Base-by-base conservation (phyloP, 306 rosid species). In the Pyrus betulifolia region DNA sequence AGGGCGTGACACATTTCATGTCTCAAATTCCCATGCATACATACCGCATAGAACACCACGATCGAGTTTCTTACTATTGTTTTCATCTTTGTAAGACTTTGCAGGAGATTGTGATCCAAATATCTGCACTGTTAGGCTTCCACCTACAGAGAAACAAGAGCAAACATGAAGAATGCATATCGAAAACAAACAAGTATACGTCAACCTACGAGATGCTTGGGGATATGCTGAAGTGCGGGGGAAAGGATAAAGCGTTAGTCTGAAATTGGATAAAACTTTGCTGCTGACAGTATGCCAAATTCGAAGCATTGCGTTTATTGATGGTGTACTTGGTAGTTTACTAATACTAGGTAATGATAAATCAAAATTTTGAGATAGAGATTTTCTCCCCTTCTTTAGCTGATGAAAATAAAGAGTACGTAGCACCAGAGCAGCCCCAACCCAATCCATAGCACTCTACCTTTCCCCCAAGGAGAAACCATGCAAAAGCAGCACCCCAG, bases 391-490 rank as follows among this genome's bases (percentile, higher is more conserved):
- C 38, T 54, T 51, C 42, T 51, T 52, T 11, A 30, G 75, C 33
- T 72, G 22, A 72, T n/a, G 33, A 67, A 30, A 17, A 30, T 44
- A 30, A 23, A 78, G 35, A 21, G 38, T 19, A 87, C 94, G 90
- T 76, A 89, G 86, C 61, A 91, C 90, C 52, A 91, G 87, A 46
- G 90, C 88, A 81, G 95, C 97, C 72, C 97, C 97, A 79, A 88
- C 73, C 93, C 97, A 91, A 60, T 90, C 97, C 31, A 61, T 67
- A 55, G 82, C 33, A 70, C 93, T 91, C 95, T 93, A 91, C 81
- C 93, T 89, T 85, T 91, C 97, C 55, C 95, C 95, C 95, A 45
- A 91, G 91, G 69, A 91, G 85, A 81, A 89, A 79, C 97, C 97
- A 91, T 11, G 95, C 91, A 76, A 89, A 86, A 38, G 87, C 87